Percentiles rank a stretch among this genome's conserved stretches.
Evolutionary conservation across 2,329 filamentous ascomycete species (phyloP).

Genomic region (Beauveria asiatica): DNA sequence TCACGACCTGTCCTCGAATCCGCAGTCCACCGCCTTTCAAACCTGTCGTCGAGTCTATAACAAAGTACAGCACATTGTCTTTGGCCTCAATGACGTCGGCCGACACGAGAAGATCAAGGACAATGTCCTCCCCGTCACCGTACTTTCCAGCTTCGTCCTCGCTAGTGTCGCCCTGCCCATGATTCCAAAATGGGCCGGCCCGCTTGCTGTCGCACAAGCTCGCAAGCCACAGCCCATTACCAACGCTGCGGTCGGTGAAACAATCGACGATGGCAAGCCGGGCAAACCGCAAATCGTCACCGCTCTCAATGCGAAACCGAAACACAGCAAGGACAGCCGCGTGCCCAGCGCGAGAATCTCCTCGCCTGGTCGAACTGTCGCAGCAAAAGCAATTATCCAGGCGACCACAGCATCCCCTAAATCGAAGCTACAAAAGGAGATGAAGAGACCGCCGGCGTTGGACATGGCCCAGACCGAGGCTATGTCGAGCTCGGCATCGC

Average conservation of each 20-base stretch:
- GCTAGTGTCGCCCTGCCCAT: constrained; percentile 68
- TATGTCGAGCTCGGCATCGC: constrained; percentile 58
- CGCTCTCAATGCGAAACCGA: constrained; percentile 40
- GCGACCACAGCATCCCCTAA: constrained; percentile 19
- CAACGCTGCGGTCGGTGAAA: constrained; percentile 21
- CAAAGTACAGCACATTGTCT: constrained; percentile 81
- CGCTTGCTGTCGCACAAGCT: constrained; percentile 73
- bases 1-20: constrained; percentile 68
- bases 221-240: constrained; percentile 54
- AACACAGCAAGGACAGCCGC: constrained; percentile 37
- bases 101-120: constrained; percentile 71
- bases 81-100: constrained; percentile 62
- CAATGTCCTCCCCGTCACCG: constrained; percentile 70
- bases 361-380: constrained; percentile 20
- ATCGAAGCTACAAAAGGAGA: constrained; percentile 22
- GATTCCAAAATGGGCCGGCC: constrained; percentile 69
- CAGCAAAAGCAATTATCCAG: constrained; percentile 1
- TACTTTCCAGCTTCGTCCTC: constrained; percentile 71
- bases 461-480: constrained; percentile 49
- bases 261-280: constrained; percentile 44
- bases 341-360: constrained; percentile 32
- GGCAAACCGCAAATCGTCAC: constrained; percentile 61
- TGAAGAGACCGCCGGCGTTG: constrained; percentile 39
- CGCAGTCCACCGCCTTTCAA: constrained; percentile 69
- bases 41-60: constrained; percentile 80